Evolutionary conservation across 768 basidiomycete species (phyloP).

Genomic region (Nevesoporus exiguus): DNA sequence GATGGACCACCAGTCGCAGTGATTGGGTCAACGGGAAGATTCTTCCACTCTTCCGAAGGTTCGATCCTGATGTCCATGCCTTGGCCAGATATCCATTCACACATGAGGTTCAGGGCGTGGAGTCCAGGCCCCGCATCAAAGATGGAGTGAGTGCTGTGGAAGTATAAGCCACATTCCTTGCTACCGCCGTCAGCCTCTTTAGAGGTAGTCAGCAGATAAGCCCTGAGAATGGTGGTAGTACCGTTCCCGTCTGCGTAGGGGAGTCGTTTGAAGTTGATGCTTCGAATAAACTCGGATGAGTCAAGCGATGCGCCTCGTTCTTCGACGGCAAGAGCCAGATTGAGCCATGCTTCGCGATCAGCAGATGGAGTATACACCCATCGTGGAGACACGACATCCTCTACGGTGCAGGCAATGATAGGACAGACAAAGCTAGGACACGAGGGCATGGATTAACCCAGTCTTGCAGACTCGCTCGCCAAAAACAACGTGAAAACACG

Average conservation of each 20-base stretch:
- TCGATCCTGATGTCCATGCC: conserved; percentile 11
- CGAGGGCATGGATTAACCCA: background rate
- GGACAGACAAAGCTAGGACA: conserved; percentile 17
- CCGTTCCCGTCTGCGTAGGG: conserved; percentile 14
- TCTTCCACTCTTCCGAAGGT: conserved; percentile 21
- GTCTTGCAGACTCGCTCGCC: no score
- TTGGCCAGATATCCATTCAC: conserved; percentile 19
- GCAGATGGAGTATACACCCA: conserved; percentile 23
- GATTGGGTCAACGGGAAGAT: conserved; percentile 26
- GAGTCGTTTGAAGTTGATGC: conserved; percentile 14
- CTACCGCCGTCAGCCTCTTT: background rate
- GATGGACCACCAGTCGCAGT: conserved; percentile 22
- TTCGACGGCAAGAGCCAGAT: conserved; percentile 18
- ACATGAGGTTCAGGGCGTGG: conserved; percentile 22
- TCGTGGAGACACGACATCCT: conserved; percentile 11
- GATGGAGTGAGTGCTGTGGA: conserved; percentile 22
- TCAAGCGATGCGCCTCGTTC: conserved; percentile 16
- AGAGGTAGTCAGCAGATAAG: conserved; percentile 14
- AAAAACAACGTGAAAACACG: no score
- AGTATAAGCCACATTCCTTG: conserved; percentile 20
- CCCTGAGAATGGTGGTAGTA: background rate
- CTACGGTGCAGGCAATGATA: conserved; percentile 15
- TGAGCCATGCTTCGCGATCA: conserved; percentile 22
- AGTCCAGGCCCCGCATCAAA: conserved; percentile 23
- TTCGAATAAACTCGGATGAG: conserved; percentile 13